phyloP scores from a whole-genome alignment of 2,329 filamentous ascomycete species.

The Fusarium tricinctum region DNA sequence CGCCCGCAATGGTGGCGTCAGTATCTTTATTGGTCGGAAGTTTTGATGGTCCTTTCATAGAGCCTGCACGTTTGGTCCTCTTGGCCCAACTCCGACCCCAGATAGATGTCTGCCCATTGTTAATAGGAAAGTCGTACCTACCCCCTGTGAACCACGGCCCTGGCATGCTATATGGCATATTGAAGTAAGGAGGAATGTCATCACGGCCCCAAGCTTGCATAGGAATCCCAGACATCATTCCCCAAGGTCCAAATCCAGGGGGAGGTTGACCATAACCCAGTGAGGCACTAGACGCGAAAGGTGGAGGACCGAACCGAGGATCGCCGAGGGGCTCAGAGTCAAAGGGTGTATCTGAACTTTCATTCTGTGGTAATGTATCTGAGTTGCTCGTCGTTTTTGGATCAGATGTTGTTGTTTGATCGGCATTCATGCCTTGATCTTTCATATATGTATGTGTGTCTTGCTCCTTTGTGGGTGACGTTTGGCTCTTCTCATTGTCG shows the following conservation, averaged over 20 bases:
- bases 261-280: constrained; percentile 9
- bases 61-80: constrained; percentile 37
- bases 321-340: not conserved
- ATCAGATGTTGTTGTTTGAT: not conserved
- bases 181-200: constrained; percentile 42
- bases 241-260: constrained; percentile 30
- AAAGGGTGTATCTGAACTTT: not conserved
- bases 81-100: constrained; percentile 50
- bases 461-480: not conserved
- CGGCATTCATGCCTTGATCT: not conserved
- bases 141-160: constrained; percentile 37
- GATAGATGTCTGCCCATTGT: constrained; percentile 53
- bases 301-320: not conserved
- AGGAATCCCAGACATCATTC: constrained; percentile 24
- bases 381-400: not conserved
- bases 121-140: constrained; percentile 53
- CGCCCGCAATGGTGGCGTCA: not conserved
- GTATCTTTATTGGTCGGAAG: not conserved
- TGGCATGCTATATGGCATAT: constrained; percentile 31
- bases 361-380: not conserved
- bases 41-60: constrained; percentile 36
- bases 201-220: constrained; percentile 40
- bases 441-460: not conserved
- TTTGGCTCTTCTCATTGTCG: constrained; percentile 9
- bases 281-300: constrained; percentile 4